A percentile compares a stretch with the other conserved stretches of the same genome.
phyloP scores from a whole-genome alignment of 768 basidiomycete species.

The Trametes sanguinea region DNA sequence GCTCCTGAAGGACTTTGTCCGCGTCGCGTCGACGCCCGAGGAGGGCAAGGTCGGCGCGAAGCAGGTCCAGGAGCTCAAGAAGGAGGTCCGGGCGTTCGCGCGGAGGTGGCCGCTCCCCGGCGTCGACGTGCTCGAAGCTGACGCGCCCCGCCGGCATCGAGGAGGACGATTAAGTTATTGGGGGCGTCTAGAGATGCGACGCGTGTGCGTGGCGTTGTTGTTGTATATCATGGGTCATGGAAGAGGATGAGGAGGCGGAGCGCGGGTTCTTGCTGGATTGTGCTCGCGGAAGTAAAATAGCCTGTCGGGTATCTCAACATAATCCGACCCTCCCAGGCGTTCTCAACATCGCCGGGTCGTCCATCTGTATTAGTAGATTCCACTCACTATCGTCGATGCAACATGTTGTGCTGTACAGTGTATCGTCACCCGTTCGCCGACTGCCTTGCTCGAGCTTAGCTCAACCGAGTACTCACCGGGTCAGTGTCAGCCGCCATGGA shows the following conservation, averaged over 20 bases:
- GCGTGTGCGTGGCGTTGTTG: not conserved
- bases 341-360: slow-evolving; percentile 31
- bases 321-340: slow-evolving; percentile 37
- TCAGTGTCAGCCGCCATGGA: no score
- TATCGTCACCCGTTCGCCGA: no score
- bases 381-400: slow-evolving; percentile 19
- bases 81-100: slow-evolving; percentile 84
- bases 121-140: slow-evolving; percentile 52
- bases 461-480: no score
- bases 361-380: slow-evolving; percentile 24
- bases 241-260: not conserved
- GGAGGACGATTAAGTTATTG: slow-evolving; percentile 42
- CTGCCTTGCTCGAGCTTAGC: no score
- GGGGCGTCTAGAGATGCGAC: not conserved
- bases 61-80: slow-evolving; percentile 70
- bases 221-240: slow-evolving; percentile 7
- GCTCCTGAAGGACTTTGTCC: slow-evolving; percentile 94
- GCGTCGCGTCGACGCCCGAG: slow-evolving; percentile 66
- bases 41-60: slow-evolving; percentile 72
- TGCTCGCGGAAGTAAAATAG: slow-evolving; percentile 42
- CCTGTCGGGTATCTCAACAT: slow-evolving; percentile 55
- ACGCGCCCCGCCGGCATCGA: slow-evolving; percentile 62
- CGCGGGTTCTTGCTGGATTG: slow-evolving; percentile 24
- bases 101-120: slow-evolving; percentile 92
- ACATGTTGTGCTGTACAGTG: not conserved